A percentile compares a stretch with the other conserved stretches of the same genome.
phyloP scores from a whole-genome alignment of 78 protist genomes.

The Dictyostelium brefeldianum region DNA sequence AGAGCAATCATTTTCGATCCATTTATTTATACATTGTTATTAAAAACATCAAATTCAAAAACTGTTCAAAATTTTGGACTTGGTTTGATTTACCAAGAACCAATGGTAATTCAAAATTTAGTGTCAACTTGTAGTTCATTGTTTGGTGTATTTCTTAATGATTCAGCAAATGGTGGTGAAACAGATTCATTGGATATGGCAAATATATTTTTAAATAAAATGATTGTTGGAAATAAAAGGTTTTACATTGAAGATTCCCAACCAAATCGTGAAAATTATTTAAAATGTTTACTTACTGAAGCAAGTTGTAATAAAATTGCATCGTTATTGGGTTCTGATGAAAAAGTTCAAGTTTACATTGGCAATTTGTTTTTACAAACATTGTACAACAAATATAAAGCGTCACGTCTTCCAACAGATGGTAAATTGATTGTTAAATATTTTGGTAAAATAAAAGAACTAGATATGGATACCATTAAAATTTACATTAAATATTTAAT shows the following conservation, averaged over 20 bases:
- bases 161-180: too few species aligned
- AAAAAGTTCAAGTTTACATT: neutral
- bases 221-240: neutral
- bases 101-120: neutral
- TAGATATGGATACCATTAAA: neutral
- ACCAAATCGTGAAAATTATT: neutral
- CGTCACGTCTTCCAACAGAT: neutral
- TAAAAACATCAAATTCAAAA: neutral
- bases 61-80: neutral
- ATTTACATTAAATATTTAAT: neutral
- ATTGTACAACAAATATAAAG: neutral
- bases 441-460: neutral
- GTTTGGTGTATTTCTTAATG: neutral
- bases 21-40: neutral
- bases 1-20: conserved; percentile 2
- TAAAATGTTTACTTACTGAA: neutral
- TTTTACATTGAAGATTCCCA: neutral
- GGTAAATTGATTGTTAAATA: neutral
- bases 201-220: neutral
- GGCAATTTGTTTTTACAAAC: neutral
- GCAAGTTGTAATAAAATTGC: neutral
- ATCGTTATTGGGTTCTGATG: neutral
- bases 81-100: neutral
- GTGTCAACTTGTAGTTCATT: neutral
- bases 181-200: neutral